Conservation (phyloP, 495 filamentous ascomycete species). For the Penicillium pancosmium region DNA sequence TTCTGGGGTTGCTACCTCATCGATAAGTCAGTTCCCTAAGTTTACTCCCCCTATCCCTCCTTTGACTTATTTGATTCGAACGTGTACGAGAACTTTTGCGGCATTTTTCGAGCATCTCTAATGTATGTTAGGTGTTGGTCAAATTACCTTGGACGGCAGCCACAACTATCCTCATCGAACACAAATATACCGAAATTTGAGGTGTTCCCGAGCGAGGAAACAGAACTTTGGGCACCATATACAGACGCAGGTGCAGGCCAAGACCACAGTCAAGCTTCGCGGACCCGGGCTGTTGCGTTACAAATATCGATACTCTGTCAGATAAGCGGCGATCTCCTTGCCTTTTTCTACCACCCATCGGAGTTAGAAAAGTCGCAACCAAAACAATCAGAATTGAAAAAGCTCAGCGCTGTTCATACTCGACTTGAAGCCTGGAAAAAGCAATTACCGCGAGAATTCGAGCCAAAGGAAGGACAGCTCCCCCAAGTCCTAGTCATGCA, state of each 20-base stretch:
- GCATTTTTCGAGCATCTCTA: conserved; percentile 16
- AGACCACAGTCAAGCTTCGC: conserved; percentile 73
- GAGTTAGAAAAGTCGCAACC: conserved; percentile 59
- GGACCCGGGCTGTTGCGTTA: conserved; percentile 79
- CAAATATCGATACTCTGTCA: conserved; percentile 85
- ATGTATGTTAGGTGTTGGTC: conserved; percentile 75
- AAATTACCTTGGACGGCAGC: conserved; percentile 92
- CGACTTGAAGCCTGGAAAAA: conserved; percentile 91
- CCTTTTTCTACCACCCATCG: conserved; percentile 86
- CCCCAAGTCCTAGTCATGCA: conserved; percentile 93
- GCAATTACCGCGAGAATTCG: conserved; percentile 81
- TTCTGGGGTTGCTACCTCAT: conserved; percentile 99
- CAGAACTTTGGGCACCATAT: conserved; percentile 84
- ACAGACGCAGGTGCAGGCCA: conserved; percentile 77
- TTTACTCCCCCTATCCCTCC: neutral
- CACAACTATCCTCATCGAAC: conserved; percentile 76
- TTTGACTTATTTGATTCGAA: neutral
- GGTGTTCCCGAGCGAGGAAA: conserved; percentile 87
- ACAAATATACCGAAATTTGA: conserved; percentile 87
- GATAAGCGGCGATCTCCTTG: conserved; percentile 88
- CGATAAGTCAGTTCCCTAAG: conserved; percentile 67
- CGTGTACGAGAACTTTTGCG: neutral
- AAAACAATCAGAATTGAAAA: conserved; percentile 85
- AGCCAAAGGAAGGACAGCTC: conserved; percentile 85
- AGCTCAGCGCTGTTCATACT: conserved; percentile 86